Evolutionary conservation across 2,329 filamentous ascomycete genomes (phyloP), one percentile per base, ranked within the genome.

Genomic region (Akanthomyces dipterigenus): DNA sequence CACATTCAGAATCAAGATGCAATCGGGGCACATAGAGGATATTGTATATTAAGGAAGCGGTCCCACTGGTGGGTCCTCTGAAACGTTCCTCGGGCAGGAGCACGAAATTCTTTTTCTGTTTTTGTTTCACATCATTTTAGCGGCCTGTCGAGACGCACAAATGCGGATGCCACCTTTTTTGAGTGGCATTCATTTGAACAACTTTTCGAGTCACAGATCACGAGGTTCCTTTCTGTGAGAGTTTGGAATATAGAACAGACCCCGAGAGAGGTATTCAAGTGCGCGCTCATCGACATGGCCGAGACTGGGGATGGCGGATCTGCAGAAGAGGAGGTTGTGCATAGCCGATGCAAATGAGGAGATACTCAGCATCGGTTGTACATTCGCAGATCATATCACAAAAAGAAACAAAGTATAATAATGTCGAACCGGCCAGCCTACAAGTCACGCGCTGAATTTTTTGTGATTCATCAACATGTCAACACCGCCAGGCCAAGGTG

Each of bases 61-160:
- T 45, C 57, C 42, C 57, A 60, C 57, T 45, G 57, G 57, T 60
- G 57, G 48, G 57, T 22, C 40, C 45, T 51, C 56, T 40, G 6
- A 45, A 48, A 54, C 12, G 36, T 60, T 60, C 49, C 55, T 59
- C 45, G n/a, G 54, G 48, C 36, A 58, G 60, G 60, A 53, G 45
- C 55, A 26, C 24, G 38, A 38, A 38, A 20, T 24, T 16, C 49
- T 49, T 56, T 36, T 54, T 60, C 31, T 43, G 31, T 59, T 54
- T 40, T 46, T 59, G 45, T 58, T 51, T 49, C 12, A 18, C 43
- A 43, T 43, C 38, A 3, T 51, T 51, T 42, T 14, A 31, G 11
- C 56, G 46, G 26, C 46, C 51, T 59, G 46, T 42, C 36, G 34
- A 59, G 36, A 58, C 42, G 43, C 45, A 3, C 22, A 40, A 16